Base-by-base conservation (phyloP, 2,329 filamentous ascomycete genomes). In the Neobulgaria alba region DNA sequence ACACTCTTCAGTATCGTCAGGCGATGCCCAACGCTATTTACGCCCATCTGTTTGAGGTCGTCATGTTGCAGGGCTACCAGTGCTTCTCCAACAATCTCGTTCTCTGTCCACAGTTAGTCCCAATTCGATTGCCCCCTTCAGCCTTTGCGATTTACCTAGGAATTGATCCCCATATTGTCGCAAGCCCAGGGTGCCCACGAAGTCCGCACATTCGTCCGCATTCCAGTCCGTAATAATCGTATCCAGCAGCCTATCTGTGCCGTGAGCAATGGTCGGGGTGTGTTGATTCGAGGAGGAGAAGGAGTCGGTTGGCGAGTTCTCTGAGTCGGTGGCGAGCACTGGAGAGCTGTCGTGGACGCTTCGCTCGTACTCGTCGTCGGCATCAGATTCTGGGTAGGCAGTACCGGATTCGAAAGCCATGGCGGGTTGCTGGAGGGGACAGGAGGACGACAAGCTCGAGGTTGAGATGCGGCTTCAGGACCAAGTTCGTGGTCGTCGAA, bases 1-100 rank as follows among this genome's bases (percentile, higher is more conserved):
- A 96, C 88, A 56, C 81, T 89, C 67, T 95, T 96, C 43, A 98
- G 73, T 43, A 98, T 93, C 16, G 88, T 94, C 55, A 98, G 71
- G 45, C 92, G 82, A 66, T 98, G 92, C 30, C 92, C 92, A 35
- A 95, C 87, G 65, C 90, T 96, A 48, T 72, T 71, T 50, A 98
- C 85, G 35, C 89, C 89, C 80, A 96, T 90, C 59, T 93, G 87
- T 64, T 93, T 95, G 55, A 98, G 69, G 60, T 96, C 90, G 42
- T 94, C 85, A 60, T 96, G 92, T 49, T 85, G 82, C 49, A 98
- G 68, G 30, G 86, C 86, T 42, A 95, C 78, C 48, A 98, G 69
- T 38, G 86, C 90, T 61, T 96, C 88, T 50, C 92, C 92, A 29
- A 89, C 82, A 54, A 98, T 93, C 49, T 87, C 88, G 59, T 98